Base-by-base conservation (phyloP, 2,329 filamentous ascomycete species). In the Pseudopyrenochaeta lycopersici region DNA sequence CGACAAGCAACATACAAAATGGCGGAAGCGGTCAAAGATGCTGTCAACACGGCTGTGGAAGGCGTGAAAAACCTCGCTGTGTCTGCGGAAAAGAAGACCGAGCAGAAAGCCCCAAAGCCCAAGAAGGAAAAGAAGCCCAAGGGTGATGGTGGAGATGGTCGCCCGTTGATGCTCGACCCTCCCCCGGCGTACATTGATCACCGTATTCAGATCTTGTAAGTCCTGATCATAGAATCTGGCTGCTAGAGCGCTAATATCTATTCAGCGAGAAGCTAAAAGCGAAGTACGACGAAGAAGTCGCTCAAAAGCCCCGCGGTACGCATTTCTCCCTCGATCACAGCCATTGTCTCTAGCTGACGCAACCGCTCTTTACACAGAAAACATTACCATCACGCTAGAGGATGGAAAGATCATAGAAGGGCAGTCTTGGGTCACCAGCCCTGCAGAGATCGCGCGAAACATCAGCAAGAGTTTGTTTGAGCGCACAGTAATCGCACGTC, bases 391-490 rank as follows among this genome's bases (percentile, higher is more conserved):
- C 68, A 90, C 88, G 44, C 82, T 95, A 59, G 85, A 85, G 62
- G 88, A 92, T 76, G 90, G 90, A 60, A 87, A 85, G 66, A 79
- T 88, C 66, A 85, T 88, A 71, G 77, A 85, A 60, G 95, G 90
- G 59, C 94, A 89, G 63, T 88, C 92, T 44, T 98, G 90, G 90
- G 91, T 96, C 80, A 97, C 92, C 64, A 96, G 92, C 14, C 95
- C 95, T 5, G 89, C 84, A 39, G 84, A 88, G 68, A 88, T 97
- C 77, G 86, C 87, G 60, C 90, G 86, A 78, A 85, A 83, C 69
- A 97, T 93, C 76, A 92, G 83, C 78, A 97, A 90, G 85, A 95
- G 87, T 73, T 85, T 90, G 68, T 90, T 86, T 80, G 92, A 92
- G 83, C 90, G 88, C 80, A 93, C 88, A 40, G 91, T 99, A 56